Percentiles rank a stretch among this genome's conserved stretches.
Evolutionary conservation across 2,329 filamentous ascomycete genomes (phyloP).

Genomic region (Fusarium virguliforme): DNA sequence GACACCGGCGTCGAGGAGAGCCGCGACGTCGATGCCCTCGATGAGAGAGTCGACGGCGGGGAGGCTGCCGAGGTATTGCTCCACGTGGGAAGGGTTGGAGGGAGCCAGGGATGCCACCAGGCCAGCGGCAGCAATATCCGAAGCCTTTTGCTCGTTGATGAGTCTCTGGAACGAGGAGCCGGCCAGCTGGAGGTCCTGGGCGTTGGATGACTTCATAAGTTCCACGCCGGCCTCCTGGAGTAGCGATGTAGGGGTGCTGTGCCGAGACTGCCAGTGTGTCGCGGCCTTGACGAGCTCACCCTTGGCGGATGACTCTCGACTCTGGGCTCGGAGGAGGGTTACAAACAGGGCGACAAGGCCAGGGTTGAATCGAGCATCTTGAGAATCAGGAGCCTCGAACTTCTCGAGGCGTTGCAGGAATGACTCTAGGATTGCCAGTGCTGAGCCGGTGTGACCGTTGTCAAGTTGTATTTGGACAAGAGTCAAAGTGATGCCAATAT

Average conservation of each 20-base stretch:
- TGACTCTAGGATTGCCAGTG: conserved; percentile 81
- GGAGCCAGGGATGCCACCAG: conserved; percentile 87
- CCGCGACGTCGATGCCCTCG: conserved; percentile 71
- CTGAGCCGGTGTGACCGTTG: conserved; percentile 79
- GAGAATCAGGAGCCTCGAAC: conserved; percentile 68
- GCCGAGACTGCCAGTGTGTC: conserved; percentile 81
- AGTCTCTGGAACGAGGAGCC: conserved; percentile 85
- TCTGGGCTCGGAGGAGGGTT: conserved; percentile 83
- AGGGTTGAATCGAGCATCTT: conserved; percentile 84
- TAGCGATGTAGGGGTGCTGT: conserved; percentile 70
- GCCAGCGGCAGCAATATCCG: conserved; percentile 82
- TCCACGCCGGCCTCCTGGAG: conserved; percentile 87
- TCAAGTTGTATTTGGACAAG: conserved; percentile 86
- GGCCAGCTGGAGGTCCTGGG: conserved; percentile 78
- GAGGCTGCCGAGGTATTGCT: conserved; percentile 70
- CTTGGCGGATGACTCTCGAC: conserved; percentile 80
- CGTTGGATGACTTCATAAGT: conserved; percentile 81
- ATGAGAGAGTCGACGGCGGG: conserved; percentile 76
- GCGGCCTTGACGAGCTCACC: conserved; percentile 84
- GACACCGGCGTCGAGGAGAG: conserved; percentile 78
- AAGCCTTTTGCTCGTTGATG: conserved; percentile 74
- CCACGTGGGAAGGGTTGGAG: conserved; percentile 69
- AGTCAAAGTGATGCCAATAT: conserved; percentile 85
- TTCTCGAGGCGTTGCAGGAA: conserved; percentile 82
- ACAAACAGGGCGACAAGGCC: conserved; percentile 87